These are phyloP conservation scores for Nemania sp. DNA, from an alignment of 2,329 filamentous ascomycete genomes.

Conservation along the genomic window DNA sequence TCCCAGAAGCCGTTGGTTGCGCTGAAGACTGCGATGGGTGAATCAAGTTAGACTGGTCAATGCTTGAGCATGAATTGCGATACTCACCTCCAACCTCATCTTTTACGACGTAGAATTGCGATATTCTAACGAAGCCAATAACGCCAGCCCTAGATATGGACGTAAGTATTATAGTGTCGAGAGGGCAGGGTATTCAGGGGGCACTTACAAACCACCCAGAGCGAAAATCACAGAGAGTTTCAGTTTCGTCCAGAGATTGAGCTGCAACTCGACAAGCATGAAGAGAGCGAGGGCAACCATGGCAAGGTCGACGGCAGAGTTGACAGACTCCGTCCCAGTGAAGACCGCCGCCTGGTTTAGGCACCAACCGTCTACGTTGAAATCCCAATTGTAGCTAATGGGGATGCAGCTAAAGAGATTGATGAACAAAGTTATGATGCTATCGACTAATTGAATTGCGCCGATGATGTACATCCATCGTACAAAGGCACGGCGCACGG, in stretches of 20 bases:
- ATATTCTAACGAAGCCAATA: too few relatives aligned
- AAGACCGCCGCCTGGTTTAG: not conserved
- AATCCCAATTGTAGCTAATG: not conserved
- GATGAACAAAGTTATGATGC: not conserved
- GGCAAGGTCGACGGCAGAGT: constrained; percentile 3
- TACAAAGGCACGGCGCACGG: not conserved
- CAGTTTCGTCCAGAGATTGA: not conserved
- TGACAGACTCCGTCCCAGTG: not conserved
- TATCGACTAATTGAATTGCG: not conserved
- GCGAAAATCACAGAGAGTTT: not conserved
- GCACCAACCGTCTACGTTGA: not conserved
- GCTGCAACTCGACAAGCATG: not conserved
- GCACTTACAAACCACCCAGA: not conserved
- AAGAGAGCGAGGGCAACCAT: not conserved
- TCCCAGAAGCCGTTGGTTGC: too few relatives aligned
- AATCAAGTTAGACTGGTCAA: too few relatives aligned
- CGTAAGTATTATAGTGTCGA: too few relatives aligned
- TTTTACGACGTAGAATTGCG: too few relatives aligned
- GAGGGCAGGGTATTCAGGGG: too few relatives aligned
- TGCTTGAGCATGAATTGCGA: too few relatives aligned
- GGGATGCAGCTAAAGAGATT: not conserved
- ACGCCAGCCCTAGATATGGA: too few relatives aligned
- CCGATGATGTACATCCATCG: not conserved
- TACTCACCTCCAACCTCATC: too few relatives aligned
- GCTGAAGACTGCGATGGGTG: too few relatives aligned